phyloP scores from a whole-genome alignment of 2,329 filamentous ascomycete genomes.

The Colletotrichum caudatum region DNA sequence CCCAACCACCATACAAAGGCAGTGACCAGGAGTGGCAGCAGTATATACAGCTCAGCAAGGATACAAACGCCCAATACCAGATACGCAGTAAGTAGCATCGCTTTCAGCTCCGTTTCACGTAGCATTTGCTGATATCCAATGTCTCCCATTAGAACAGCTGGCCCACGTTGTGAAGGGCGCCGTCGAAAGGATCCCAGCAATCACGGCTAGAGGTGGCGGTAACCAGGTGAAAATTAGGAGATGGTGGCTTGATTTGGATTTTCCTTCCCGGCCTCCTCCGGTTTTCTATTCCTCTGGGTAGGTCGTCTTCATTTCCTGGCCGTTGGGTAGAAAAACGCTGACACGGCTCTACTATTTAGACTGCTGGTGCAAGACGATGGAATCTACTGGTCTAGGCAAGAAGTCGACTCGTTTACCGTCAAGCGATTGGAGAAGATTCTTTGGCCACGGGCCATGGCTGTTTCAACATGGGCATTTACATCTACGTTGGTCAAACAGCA shows the following conservation, averaged over 20 bases:
- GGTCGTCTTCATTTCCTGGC: conserved; percentile 42
- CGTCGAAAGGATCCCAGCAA: conserved; percentile 57
- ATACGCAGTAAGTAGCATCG: conserved; percentile 49
- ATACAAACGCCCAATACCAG: conserved; percentile 59
- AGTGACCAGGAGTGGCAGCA: conserved; percentile 73
- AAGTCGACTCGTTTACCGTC: conserved; percentile 62
- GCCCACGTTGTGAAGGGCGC: conserved; percentile 56
- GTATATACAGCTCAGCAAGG: conserved; percentile 69
- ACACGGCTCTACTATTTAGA: conserved; percentile 49
- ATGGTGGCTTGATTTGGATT: conserved; percentile 72
- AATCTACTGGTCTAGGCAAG: conserved; percentile 60
- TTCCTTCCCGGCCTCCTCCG: conserved; percentile 69
- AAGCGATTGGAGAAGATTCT: conserved; percentile 61
- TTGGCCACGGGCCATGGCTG: conserved; percentile 64
- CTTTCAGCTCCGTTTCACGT: background rate
- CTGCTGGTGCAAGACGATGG: conserved; percentile 63
- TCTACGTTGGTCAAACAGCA: conserved; percentile 62
- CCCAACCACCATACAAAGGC: conserved; percentile 64
- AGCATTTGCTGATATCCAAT: conserved; percentile 1
- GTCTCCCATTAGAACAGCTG: conserved; percentile 55
- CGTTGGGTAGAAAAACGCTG: conserved; percentile 35
- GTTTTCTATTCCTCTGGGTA: conserved; percentile 72
- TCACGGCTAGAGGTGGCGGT: conserved; percentile 62
- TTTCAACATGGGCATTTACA: conserved; percentile 65
- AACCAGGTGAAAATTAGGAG: conserved; percentile 61